Percentiles rank a stretch among this genome's conserved stretches.
Evolutionary conservation across 2,329 filamentous ascomycete species (phyloP).

Genomic region (Mycocentrospora acerina): DNA sequence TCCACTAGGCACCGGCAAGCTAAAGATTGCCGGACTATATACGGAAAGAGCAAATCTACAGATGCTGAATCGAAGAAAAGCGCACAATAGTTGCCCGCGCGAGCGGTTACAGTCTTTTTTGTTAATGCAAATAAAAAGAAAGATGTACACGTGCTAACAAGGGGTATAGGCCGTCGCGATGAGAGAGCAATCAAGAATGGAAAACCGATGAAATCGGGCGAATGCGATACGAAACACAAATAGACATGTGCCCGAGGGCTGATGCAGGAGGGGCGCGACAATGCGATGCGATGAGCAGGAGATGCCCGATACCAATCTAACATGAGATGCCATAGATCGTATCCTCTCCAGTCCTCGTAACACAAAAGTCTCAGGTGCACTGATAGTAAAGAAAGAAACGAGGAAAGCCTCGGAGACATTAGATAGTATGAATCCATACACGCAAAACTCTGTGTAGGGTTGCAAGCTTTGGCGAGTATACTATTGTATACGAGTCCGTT

Average conservation of each 20-base stretch:
- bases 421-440: conserved; percentile 10
- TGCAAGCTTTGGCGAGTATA: conserved; percentile 10
- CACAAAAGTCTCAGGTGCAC: conserved; percentile 7
- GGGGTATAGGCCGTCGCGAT: conserved; percentile 37
- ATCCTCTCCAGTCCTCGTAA: conserved; percentile 12
- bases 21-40: conserved; percentile 4
- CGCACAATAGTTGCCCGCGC: conserved; percentile 41
- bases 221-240: conserved; percentile 18
- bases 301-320: conserved; percentile 9
- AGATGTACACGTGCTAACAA: conserved; percentile 14
- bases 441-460: conserved; percentile 8
- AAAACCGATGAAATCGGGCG: conserved; percentile 14
- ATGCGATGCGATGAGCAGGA: conserved; percentile 16
- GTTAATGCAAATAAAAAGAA: conserved; percentile 21
- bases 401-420: background rate
- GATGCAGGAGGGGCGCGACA: conserved; percentile 24
- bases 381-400: conserved; percentile 10
- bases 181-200: conserved; percentile 11
- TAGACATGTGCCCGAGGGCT: conserved; percentile 17
- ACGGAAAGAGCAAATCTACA: conserved; percentile 7
- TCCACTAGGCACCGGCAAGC: too few relatives aligned
- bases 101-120: conserved; percentile 46
- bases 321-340: too few relatives aligned
- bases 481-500: conserved; percentile 3
- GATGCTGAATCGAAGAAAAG: conserved; percentile 16